Evolutionary conservation across 148 eudicot genomes (phyloP), one percentile per base, ranked within the genome.

Genomic region (Diospyros kaki): DNA sequence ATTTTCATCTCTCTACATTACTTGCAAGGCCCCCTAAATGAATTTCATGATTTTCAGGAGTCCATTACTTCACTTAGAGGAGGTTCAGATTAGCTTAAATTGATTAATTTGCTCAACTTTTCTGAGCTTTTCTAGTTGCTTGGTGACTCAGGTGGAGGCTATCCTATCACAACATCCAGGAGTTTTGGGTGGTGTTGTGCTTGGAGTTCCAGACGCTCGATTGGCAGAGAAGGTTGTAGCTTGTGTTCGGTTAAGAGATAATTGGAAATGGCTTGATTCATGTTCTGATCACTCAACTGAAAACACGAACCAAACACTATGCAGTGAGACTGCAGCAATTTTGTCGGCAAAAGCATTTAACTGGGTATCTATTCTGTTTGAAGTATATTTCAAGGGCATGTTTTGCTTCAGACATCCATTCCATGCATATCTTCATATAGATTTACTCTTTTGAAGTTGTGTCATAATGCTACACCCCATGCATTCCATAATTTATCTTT

Each of bases 101-200:
- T 56, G 9, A 56, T 13, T 56, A 56, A 14, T 56, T 56, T 56
- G 60, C 64, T 60, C 11, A 9, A 2, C 11, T 38, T 61, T 61
- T 2, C 28, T 28, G 28, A 28, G 28, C 28, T 28, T 54, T 55
- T 70, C 44, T 76, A 42, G 17, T 58, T 74, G 17, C 70, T 79
- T 45, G 51, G 56, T 80, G 74, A 79, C 58, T 73, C 56, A 89
- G 98, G 93, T 92, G 42, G 98, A 95, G 84, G 82, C 79, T 56
- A 75, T 92, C 41, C 59, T 95, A 68, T 83, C 78, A 40, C 87
- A 83, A 79, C 98, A 95, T 90, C 94, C 93, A 14, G 97, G 97
- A 64, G 79, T 95, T 73, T 70, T 68, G 45, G 74, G 81, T 1
- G 82, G 77, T 14, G 87, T 84, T 18, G 91, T 89, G 2, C 73